phyloP scores from a whole-genome alignment of 2,329 filamentous ascomycete species.

The Cryphonectria naterciae region DNA sequence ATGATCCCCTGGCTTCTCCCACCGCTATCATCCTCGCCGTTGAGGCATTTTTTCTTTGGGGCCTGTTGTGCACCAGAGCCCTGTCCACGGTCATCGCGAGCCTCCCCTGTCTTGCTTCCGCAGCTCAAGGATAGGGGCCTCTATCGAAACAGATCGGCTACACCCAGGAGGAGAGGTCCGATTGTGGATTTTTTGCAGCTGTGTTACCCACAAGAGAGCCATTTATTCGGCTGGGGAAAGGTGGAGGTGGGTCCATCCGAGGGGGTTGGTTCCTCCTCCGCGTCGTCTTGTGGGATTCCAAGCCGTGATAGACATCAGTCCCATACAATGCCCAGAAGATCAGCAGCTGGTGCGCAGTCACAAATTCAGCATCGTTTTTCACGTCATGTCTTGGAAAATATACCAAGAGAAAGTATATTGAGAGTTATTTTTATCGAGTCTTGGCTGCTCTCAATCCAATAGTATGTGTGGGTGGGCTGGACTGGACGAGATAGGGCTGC shows the following conservation, averaged over 20 bases:
- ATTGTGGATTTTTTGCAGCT: neutral
- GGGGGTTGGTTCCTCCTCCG: conserved; percentile 3
- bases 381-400: neutral
- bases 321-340: conserved; percentile 15
- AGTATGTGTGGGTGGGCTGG: neutral
- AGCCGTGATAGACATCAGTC: conserved; percentile 13
- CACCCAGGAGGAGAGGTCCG: conserved; percentile 23
- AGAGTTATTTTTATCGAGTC: neutral
- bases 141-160: conserved; percentile 28
- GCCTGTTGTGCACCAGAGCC: neutral
- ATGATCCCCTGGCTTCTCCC: conserved; percentile 18
- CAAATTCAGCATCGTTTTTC: neutral
- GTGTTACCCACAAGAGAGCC: conserved; percentile 6
- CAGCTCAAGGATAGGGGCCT: conserved; percentile 22
- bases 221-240: conserved; percentile 23
- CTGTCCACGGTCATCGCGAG: conserved; percentile 10
- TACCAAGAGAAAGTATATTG: neutral
- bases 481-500: conserved; percentile 12
- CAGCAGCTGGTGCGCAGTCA: neutral
- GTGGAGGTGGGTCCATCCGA: conserved; percentile 25
- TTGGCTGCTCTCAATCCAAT: conserved; percentile 3
- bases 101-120: conserved; percentile 12
- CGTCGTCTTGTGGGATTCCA: conserved; percentile 3
- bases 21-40: conserved; percentile 13
- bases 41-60: conserved; percentile 27